phyloP scores from a whole-genome alignment of 202 grass and related monocot species.

The Elaeis oleifera region DNA sequence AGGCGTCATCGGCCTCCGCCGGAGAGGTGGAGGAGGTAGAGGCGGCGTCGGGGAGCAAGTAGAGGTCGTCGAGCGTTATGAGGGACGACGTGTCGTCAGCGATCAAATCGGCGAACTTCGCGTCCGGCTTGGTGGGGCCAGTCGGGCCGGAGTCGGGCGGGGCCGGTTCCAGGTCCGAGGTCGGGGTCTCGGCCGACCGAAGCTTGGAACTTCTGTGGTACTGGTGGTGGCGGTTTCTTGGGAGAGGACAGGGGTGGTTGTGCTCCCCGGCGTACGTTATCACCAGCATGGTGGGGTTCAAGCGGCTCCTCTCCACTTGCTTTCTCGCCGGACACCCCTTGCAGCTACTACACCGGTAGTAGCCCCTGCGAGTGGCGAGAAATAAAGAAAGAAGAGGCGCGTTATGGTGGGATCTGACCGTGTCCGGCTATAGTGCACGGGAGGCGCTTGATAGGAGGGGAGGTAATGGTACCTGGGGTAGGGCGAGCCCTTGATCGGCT shows the following conservation, averaged over 20 bases:
- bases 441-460: no score
- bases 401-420: no score
- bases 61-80: background rate
- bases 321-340: constrained; percentile 23
- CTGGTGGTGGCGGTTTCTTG: constrained; percentile 9
- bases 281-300: constrained; percentile 1
- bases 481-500: constrained; percentile 20
- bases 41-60: constrained; percentile 9
- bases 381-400: no score
- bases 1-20: background rate
- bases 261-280: constrained; percentile 15
- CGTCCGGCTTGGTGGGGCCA: background rate
- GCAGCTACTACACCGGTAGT: constrained; percentile 16
- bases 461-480: constrained; percentile 10
- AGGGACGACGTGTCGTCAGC: constrained; percentile 3
- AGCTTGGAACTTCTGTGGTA: background rate
- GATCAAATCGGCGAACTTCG: constrained; percentile 18
- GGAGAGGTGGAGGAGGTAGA: constrained; percentile 8
- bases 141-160: background rate
- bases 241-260: constrained; percentile 9
- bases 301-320: constrained; percentile 12
- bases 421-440: no score
- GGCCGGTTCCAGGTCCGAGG: background rate
- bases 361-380: background rate
- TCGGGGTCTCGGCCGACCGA: background rate